Conservation (phyloP, 352 stramenopile species). For the Globisporangium emineosum region DNA sequence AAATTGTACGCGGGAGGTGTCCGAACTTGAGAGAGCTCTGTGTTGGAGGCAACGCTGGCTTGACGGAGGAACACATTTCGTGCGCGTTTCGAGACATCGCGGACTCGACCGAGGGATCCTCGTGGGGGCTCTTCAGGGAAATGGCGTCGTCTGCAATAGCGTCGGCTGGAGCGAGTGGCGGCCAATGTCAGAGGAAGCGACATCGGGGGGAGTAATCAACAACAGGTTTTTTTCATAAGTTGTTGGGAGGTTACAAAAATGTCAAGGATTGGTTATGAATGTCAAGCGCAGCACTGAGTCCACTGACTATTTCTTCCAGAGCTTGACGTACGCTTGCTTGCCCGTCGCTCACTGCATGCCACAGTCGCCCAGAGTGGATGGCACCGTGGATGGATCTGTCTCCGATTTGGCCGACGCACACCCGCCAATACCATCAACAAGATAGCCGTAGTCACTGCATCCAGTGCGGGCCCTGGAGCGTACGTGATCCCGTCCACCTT, state of each 20-base stretch:
- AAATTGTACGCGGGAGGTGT: constrained; percentile 15
- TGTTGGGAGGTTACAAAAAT: too few species aligned
- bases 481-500: constrained; percentile 67
- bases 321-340: too few species aligned
- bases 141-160: background rate
- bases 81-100: constrained; percentile 19
- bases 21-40: constrained; percentile 23
- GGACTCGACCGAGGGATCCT: constrained; percentile 17
- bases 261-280: background rate
- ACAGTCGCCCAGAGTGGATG: too few species aligned
- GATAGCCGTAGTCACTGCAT: constrained; percentile 47
- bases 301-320: too few species aligned
- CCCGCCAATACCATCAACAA: background rate
- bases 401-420: too few species aligned
- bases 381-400: too few species aligned
- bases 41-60: constrained; percentile 23
- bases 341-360: too few species aligned
- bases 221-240: background rate
- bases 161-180: background rate
- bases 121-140: constrained; percentile 21
- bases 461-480: constrained; percentile 44
- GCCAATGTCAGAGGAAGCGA: background rate
- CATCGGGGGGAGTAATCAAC: background rate
- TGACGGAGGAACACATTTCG: constrained; percentile 13
- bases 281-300: background rate